A percentile compares a stretch with the other conserved stretches of the same genome.
Conservation (phyloP, 1,284 basidiomycete genomes). For the Hypsizygus ulmarius region DNA sequence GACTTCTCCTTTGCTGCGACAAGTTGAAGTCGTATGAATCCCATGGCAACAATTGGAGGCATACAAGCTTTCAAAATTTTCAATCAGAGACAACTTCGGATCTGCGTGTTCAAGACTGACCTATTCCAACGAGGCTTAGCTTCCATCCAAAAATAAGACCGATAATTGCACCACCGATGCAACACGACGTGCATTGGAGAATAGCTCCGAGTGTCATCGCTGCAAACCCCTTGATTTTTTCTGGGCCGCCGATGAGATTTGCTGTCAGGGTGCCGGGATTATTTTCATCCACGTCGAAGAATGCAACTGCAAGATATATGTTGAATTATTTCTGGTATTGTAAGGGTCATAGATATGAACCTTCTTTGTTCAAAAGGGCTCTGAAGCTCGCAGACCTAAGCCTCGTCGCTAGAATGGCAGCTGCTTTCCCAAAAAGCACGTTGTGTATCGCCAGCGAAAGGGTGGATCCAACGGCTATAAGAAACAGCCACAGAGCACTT, state of each 20-base stretch:
- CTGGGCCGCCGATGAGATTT: constrained; percentile 83
- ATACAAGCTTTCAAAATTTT: constrained; percentile 54
- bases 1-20: too few relatives aligned
- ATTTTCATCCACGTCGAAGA: constrained; percentile 85
- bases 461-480: constrained; percentile 75
- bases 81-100: neutral
- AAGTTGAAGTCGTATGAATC: too few relatives aligned
- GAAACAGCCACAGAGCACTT: constrained; percentile 61
- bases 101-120: constrained; percentile 34
- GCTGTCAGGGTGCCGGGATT: constrained; percentile 85
- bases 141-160: constrained; percentile 83
- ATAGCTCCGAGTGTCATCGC: constrained; percentile 90
- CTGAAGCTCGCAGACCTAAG: constrained; percentile 71
- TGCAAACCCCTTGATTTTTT: constrained; percentile 89
- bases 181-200: constrained; percentile 74
- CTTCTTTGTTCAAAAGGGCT: constrained; percentile 82
- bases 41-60: constrained; percentile 81
- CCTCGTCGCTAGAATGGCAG: constrained; percentile 65
- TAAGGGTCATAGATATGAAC: constrained; percentile 36
- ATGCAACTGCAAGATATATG: constrained; percentile 54
- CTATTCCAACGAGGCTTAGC: constrained; percentile 72
- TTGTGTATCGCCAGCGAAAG: constrained; percentile 64
- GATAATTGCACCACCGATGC: constrained; percentile 74
- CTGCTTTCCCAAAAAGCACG: constrained; percentile 64
- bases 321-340: neutral